Conservation (phyloP, 23 red algal genomes). For the Gracilariopsis chorda region DNA sequence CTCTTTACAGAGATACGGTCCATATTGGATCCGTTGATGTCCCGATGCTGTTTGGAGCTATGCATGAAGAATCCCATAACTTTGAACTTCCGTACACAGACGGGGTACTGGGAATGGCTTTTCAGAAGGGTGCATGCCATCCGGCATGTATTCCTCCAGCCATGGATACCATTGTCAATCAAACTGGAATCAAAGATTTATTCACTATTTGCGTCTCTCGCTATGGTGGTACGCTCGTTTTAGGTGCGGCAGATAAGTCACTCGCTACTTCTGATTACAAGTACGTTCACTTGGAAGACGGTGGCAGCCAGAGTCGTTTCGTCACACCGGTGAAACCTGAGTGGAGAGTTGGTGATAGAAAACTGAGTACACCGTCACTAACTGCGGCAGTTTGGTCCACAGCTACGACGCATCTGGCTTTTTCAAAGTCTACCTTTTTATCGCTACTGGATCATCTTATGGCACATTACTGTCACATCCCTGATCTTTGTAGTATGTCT, state of each 20-base stretch:
- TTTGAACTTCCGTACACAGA: slow-evolving; percentile 46
- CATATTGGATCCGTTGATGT: neutral
- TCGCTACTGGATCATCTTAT: slow-evolving; percentile 28
- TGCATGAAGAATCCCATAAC: slow-evolving; percentile 38
- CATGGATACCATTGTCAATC: slow-evolving; percentile 54
- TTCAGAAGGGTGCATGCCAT: slow-evolving; percentile 49
- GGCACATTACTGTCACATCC: slow-evolving; percentile 58
- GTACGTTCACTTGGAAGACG: slow-evolving; percentile 29
- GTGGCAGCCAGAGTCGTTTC: neutral
- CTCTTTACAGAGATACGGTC: slow-evolving; percentile 29
- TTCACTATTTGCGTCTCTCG: slow-evolving; percentile 63
- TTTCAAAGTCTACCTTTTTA: slow-evolving; percentile 48
- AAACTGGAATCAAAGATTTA: slow-evolving; percentile 45
- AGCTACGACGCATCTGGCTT: slow-evolving; percentile 19
- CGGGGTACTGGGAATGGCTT: slow-evolving; percentile 57
- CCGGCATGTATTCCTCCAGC: slow-evolving; percentile 51
- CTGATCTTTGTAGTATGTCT: slow-evolving; percentile 5
- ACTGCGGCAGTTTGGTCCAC: slow-evolving; percentile 53
- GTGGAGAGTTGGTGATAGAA: slow-evolving; percentile 34
- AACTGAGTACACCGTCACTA: slow-evolving; percentile 4
- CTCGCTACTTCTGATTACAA: slow-evolving; percentile 2
- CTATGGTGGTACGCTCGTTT: slow-evolving; percentile 40
- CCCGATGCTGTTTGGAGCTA: slow-evolving; percentile 34
- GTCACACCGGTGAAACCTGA: slow-evolving; percentile 8
- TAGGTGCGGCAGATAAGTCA: slow-evolving; percentile 35